Evolutionary conservation across 1,284 basidiomycete species (phyloP).

Genomic region (Ustanciosporium gigantosporum): DNA sequence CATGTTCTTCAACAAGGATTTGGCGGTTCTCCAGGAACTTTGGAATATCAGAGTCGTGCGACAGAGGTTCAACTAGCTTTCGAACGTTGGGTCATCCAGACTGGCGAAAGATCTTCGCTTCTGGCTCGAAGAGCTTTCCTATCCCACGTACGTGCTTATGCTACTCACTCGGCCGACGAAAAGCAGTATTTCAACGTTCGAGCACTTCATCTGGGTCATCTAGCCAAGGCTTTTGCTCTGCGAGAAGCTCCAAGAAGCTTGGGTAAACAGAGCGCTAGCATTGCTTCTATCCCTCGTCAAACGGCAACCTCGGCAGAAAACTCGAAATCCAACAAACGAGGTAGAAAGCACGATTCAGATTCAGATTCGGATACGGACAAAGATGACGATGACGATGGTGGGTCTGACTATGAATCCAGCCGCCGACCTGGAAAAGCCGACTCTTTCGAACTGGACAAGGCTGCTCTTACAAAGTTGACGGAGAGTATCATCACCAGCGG

Average conservation of each 20-base stretch:
- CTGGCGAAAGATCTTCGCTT: constrained; percentile 73
- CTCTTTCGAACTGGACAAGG: constrained; percentile 12
- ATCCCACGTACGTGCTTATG: constrained; percentile 93
- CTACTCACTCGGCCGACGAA: constrained; percentile 92
- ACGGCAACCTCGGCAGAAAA: constrained; percentile 3
- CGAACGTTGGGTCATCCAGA: constrained; percentile 90
- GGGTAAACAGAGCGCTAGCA: constrained; percentile 16
- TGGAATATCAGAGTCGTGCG: constrained; percentile 84
- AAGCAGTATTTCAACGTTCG: constrained; percentile 95
- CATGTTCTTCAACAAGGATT: constrained; percentile 69
- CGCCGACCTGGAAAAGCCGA: constrained; percentile 1
- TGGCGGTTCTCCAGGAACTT: constrained; percentile 65
- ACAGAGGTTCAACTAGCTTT: constrained; percentile 94
- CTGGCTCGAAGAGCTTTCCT: constrained; percentile 83
- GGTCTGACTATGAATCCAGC: constrained; percentile 29
- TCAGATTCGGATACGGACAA: constrained; percentile 1
- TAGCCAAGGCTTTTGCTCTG: constrained; percentile 93
- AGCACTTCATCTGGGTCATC: constrained; percentile 89
- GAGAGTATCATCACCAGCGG: constrained; percentile 3
- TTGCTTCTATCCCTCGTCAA: constrained; percentile 6
- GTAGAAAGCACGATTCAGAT: background rate
- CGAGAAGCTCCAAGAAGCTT: constrained; percentile 85
- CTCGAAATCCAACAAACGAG: constrained; percentile 3
- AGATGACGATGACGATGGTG: constrained; percentile 4
- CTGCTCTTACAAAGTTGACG: constrained; percentile 10